Conservation (phyloP, 2,329 filamentous ascomycete species). For the Calonectria henricotiae region DNA sequence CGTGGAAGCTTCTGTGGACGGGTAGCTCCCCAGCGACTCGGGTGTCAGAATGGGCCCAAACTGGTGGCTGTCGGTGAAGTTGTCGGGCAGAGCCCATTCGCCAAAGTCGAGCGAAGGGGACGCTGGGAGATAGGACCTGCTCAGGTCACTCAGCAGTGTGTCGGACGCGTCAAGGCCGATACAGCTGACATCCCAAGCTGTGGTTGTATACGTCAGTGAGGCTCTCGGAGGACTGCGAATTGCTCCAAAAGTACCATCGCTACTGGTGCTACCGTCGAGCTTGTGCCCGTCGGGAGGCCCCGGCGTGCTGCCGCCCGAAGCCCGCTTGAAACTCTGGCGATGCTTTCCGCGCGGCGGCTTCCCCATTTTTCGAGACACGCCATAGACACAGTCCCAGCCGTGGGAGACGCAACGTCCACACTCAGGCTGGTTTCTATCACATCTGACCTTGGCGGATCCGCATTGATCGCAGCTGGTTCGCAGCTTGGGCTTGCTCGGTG, state of each 20-base stretch:
- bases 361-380: conserved; percentile 32
- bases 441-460: conserved; percentile 29
- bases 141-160: conserved; percentile 12
- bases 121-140: not conserved
- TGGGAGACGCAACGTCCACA: conserved; percentile 29
- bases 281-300: not conserved
- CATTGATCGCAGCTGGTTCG: conserved; percentile 31
- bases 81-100: conserved; percentile 14
- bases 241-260: not conserved
- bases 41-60: not conserved
- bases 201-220: not conserved
- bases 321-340: conserved; percentile 20
- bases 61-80: not conserved
- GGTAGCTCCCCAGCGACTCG: conserved; percentile 19
- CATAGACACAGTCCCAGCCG: conserved; percentile 29
- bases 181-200: conserved; percentile 20
- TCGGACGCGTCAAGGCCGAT: conserved; percentile 13
- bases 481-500: conserved; percentile 25
- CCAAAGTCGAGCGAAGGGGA: conserved; percentile 22
- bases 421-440: conserved; percentile 25
- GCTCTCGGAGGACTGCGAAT: not conserved
- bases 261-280: conserved; percentile 21
- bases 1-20: conserved; percentile 10
- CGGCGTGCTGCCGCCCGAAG: not conserved
- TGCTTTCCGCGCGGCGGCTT: conserved; percentile 31